Base-by-base conservation (phyloP, 805 yeast genomes). In the Saturnispora kantuleensis region DNA sequence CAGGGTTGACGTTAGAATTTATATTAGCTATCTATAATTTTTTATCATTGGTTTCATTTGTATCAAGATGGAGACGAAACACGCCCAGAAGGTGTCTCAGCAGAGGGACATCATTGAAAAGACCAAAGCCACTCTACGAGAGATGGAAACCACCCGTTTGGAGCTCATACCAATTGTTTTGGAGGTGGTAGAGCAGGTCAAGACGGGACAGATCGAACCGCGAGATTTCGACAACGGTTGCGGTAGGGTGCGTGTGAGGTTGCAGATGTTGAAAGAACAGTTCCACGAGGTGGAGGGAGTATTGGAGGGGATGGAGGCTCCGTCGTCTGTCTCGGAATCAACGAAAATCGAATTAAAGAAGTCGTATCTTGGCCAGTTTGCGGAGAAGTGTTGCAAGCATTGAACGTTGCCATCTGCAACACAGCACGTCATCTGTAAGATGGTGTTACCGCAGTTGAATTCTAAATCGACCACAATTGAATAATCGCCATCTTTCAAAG, bases 151-250 rank as follows among this genome's bases (percentile, higher is more conserved):
- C 35, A 59, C 55, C 38, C 50, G 55, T 11, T 52, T 65, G 35
- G 72, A 70, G 35, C 48, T 70, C 13, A 47, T 70, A 2, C 73
- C 74, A 2, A 39, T 69, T 30, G 53, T 70, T 6, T 47, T 70
- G 45, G 73, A 69, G 38, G 52, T 66, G 16, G 55, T 70, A 6
- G 73, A 68, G 39, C 64, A 59, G 39, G 60, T 70, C 10, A 63
- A 66, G 38, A 50, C 56, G 2, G 73, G 73, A 0, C 59, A 62
- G 42, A 52, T 69, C 1, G 47, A 67, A n/a, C 70, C 72, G 0
- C 67, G 67, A 42, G 74, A 70, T 41, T 64, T 66, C 34, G 69
- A 65, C 30, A 69, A 67, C 50, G 64, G 69, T 6, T 64, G 73
- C 28, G 78, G 77, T 16, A 57, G 71, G 11, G 64, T 73, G 31